These are phyloP conservation scores for Lentinula guzmanii DNA, from an alignment of 768 basidiomycete genomes.

Conservation along the genomic window DNA sequence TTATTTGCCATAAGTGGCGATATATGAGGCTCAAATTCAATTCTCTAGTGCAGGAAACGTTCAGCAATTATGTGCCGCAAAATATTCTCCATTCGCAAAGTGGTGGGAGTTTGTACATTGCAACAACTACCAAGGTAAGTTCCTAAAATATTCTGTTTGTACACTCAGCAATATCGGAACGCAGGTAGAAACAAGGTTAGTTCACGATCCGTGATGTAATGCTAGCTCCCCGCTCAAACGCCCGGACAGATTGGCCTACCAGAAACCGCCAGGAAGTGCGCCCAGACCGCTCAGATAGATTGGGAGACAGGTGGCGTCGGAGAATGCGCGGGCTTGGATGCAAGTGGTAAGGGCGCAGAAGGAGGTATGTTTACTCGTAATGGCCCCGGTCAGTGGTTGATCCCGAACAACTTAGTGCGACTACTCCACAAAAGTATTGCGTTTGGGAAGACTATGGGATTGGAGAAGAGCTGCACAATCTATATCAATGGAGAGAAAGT, in stretches of 20 bases:
- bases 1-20: background rate
- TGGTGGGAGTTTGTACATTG: conserved; percentile 88
- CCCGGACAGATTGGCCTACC: conserved; percentile 50
- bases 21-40: background rate
- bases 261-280: conserved; percentile 62
- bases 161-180: background rate
- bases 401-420: conserved; percentile 5
- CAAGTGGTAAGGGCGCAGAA: conserved; percentile 56
- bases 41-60: conserved; percentile 67
- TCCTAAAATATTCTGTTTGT: conserved; percentile 21
- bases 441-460: conserved; percentile 35
- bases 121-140: conserved; percentile 62
- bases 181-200: conserved; percentile 1
- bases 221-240: background rate
- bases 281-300: conserved; percentile 53
- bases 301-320: conserved; percentile 60
- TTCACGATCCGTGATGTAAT: background rate
- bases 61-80: conserved; percentile 77
- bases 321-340: conserved; percentile 55
- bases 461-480: conserved; percentile 83
- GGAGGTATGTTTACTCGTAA: conserved; percentile 25
- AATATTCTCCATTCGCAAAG: conserved; percentile 42
- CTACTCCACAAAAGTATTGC: conserved; percentile 58
- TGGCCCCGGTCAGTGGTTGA: background rate
- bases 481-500: conserved; percentile 62